A percentile compares a stretch with the other conserved stretches of the same genome.
phyloP scores from a whole-genome alignment of 169 alveolate genomes.

The Cystoisospora suis region DNA sequence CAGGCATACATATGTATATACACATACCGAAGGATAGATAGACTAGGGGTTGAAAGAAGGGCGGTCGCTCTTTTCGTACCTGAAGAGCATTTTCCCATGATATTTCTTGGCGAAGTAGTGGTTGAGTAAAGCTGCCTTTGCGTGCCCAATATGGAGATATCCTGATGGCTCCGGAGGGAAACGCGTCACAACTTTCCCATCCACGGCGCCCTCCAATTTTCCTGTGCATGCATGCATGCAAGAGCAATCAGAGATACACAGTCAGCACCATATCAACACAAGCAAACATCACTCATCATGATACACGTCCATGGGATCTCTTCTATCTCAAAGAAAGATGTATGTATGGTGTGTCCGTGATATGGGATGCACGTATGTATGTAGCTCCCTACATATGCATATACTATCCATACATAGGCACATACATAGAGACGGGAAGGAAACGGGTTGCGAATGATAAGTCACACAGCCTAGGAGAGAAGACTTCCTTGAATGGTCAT shows the following conservation, averaged over 20 bases:
- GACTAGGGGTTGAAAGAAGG: background rate
- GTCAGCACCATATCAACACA: background rate
- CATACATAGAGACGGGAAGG: background rate
- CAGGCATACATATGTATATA: too few relatives aligned
- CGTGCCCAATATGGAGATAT: slow-evolving; percentile 98
- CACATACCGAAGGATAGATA: background rate
- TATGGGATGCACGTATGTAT: background rate
- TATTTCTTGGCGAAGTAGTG: slow-evolving; percentile 94
- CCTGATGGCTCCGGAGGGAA: slow-evolving; percentile 99
- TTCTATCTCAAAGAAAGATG: too few relatives aligned
- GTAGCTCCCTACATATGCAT: background rate
- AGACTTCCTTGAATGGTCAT: too few relatives aligned
- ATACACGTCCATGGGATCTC: background rate
- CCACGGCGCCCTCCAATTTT: slow-evolving; percentile 87
- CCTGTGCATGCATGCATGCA: background rate
- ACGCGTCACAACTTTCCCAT: slow-evolving; percentile 97
- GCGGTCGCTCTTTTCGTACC: slow-evolving; percentile 54
- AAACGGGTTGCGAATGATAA: too few relatives aligned
- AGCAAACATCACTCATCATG: background rate
- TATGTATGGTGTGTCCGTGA: background rate
- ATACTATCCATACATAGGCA: background rate
- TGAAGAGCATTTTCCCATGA: slow-evolving; percentile 93
- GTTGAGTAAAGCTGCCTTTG: slow-evolving; percentile 97
- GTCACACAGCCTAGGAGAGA: too few relatives aligned
- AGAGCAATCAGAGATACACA: background rate